Percentiles rank a stretch among this genome's conserved stretches.
Conservation (phyloP, 495 filamentous ascomycete genomes). For the Hypoxylon fuscum region DNA sequence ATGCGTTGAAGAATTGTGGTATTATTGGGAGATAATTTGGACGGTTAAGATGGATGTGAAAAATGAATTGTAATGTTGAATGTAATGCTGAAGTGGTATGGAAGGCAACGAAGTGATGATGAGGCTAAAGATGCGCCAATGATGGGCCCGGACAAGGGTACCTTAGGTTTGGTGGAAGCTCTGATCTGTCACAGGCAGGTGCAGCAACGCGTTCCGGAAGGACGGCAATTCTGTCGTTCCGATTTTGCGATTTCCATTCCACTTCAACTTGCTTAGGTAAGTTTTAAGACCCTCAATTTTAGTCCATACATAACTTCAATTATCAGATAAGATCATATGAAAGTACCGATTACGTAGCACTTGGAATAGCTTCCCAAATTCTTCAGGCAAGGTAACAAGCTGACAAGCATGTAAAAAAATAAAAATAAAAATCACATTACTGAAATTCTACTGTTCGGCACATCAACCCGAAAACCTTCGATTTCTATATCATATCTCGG, state of each 20-base stretch:
- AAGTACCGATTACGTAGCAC: conserved; percentile 31
- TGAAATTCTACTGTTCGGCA: background rate
- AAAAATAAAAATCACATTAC: background rate
- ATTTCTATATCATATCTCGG: background rate
- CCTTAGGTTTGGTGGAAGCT: conserved; percentile 9
- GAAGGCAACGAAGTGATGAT: conserved; percentile 10
- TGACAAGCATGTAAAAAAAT: background rate
- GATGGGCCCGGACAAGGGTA: conserved; percentile 23
- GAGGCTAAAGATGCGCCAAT: conserved; percentile 37
- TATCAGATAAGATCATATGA: conserved; percentile 12
- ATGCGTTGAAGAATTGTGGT: no score
- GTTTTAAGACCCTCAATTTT: background rate
- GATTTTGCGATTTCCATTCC: background rate
- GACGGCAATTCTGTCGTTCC: conserved; percentile 30
- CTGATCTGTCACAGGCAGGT: conserved; percentile 30
- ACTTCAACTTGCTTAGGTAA: background rate
- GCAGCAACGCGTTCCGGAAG: conserved; percentile 36
- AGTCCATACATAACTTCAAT: conserved; percentile 16
- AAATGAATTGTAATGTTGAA: conserved; percentile 1
- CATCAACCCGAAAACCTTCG: background rate
- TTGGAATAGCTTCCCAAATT: conserved; percentile 30
- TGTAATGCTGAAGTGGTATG: conserved; percentile 16
- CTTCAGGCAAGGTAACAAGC: conserved; percentile 1
- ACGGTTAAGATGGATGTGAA: background rate
- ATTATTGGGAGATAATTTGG: background rate